Conservation (phyloP, 345 rosid genomes). For the Citrus unshiu region DNA sequence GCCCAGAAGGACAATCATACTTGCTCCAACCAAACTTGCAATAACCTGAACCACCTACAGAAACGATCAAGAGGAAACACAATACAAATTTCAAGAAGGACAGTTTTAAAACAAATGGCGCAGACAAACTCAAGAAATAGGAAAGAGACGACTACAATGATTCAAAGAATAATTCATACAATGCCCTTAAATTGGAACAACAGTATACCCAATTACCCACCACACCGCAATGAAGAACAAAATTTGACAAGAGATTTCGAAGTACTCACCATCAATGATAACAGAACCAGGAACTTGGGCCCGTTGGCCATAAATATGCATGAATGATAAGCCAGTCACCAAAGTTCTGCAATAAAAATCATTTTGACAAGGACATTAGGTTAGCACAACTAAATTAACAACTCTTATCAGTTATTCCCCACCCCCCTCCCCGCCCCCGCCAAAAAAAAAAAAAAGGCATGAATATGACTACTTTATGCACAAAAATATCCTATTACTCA, state of each 20-base stretch:
- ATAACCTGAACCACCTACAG: conserved; percentile 88
- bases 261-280: conserved; percentile 68
- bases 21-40: conserved; percentile 96
- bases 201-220: not conserved
- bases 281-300: conserved; percentile 61
- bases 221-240: not conserved
- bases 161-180: not conserved
- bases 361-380: not conserved
- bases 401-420: not conserved
- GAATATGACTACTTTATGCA: not conserved
- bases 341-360: conserved; percentile 35
- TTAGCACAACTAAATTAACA: not conserved
- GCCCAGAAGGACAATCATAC: conserved; percentile 65
- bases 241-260: too few species aligned
- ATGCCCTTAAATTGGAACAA: not conserved
- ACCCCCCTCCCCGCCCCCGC: too few species aligned
- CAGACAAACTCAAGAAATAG: not conserved
- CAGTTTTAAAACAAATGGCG: not conserved
- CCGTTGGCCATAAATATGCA: conserved; percentile 64
- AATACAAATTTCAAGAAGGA: not conserved
- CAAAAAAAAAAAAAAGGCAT: not conserved
- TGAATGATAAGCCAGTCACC: conserved; percentile 49
- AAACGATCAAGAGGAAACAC: not conserved
- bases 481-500: not conserved
- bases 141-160: not conserved